Conservation (phyloP, 176 grass and related monocot species). For the Juncus inflexus region DNA sequence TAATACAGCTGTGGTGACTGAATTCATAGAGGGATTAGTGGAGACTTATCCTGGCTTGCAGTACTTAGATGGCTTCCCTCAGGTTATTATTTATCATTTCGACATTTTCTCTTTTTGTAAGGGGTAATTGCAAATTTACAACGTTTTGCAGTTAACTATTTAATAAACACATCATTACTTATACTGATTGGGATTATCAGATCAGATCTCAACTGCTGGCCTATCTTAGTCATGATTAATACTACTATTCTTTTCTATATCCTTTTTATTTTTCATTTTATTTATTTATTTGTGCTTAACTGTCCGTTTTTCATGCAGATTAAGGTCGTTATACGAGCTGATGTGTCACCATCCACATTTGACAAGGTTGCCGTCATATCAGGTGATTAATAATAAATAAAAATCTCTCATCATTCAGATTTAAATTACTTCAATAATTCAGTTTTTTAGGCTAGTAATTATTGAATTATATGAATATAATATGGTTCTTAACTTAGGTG, state of each 20-base stretch:
- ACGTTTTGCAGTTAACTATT: constrained; percentile 7
- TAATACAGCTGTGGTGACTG: constrained; percentile 78
- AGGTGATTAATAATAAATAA: constrained; percentile 35
- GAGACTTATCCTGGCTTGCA: constrained; percentile 96
- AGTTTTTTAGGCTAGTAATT: background rate
- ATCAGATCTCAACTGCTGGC: background rate
- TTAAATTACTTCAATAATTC: background rate
- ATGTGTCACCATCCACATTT: constrained; percentile 50
- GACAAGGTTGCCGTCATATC: constrained; percentile 95
- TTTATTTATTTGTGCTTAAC: constrained; percentile 11
- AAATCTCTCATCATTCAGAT: constrained; percentile 9
- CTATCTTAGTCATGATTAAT: background rate
- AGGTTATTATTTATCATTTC: constrained; percentile 43
- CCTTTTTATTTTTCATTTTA: background rate
- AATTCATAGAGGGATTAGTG: constrained; percentile 96
- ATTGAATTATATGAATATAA: background rate
- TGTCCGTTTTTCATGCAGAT: constrained; percentile 44
- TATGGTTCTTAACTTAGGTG: constrained; percentile 48
- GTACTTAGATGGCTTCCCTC: constrained; percentile 87
- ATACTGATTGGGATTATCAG: background rate
- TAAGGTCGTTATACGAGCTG: constrained; percentile 96
- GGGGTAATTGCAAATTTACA: constrained; percentile 6
- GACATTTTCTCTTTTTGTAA: constrained; percentile 2
- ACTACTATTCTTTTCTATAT: background rate
- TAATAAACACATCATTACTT: constrained; percentile 15